phyloP scores from a whole-genome alignment of 2,329 filamentous ascomycete genomes.

The Corinectria fuckeliana region DNA sequence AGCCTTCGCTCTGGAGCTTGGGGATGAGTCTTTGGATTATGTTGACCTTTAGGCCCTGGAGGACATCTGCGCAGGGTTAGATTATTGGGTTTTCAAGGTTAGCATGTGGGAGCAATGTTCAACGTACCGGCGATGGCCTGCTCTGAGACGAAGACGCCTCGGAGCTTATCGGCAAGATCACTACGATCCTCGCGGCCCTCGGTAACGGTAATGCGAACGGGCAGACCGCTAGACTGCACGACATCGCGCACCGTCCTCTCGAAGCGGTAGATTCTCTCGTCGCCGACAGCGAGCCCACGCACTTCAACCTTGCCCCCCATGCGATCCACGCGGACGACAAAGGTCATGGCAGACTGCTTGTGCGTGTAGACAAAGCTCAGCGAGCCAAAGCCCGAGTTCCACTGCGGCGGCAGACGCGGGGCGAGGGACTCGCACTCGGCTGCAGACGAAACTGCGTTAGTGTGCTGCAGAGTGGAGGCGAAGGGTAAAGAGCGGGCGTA shows the following conservation, averaged over 20 bases:
- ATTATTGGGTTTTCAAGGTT: neutral
- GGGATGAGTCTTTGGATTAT: slow-evolving; percentile 87
- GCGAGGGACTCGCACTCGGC: slow-evolving; percentile 61
- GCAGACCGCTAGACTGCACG: slow-evolving; percentile 65
- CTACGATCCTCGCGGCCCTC: slow-evolving; percentile 56
- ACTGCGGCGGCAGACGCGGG: slow-evolving; percentile 73
- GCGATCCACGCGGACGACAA: slow-evolving; percentile 80
- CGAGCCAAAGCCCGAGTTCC: slow-evolving; percentile 77
- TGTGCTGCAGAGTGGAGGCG: neutral
- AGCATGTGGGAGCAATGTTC: neutral
- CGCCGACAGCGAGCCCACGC: slow-evolving; percentile 77
- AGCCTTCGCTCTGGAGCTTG: slow-evolving; percentile 77
- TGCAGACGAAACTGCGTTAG: slow-evolving; percentile 21
- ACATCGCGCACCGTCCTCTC: slow-evolving; percentile 77
- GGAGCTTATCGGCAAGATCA: slow-evolving; percentile 55
- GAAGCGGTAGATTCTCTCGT: slow-evolving; percentile 81
- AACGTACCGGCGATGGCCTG: slow-evolving; percentile 62
- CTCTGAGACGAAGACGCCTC: slow-evolving; percentile 75
- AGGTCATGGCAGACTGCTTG: slow-evolving; percentile 82
- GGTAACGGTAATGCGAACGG: slow-evolving; percentile 60
- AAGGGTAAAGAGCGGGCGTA: slow-evolving; percentile 44
- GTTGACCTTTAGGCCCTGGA: slow-evolving; percentile 74
- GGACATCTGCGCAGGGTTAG: slow-evolving; percentile 58
- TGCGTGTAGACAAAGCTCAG: slow-evolving; percentile 89
- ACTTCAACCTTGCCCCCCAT: slow-evolving; percentile 86